These are phyloP conservation scores for Talaromyces sp. DNA, from an alignment of 2,329 filamentous ascomycete species.

Conservation along the genomic window DNA sequence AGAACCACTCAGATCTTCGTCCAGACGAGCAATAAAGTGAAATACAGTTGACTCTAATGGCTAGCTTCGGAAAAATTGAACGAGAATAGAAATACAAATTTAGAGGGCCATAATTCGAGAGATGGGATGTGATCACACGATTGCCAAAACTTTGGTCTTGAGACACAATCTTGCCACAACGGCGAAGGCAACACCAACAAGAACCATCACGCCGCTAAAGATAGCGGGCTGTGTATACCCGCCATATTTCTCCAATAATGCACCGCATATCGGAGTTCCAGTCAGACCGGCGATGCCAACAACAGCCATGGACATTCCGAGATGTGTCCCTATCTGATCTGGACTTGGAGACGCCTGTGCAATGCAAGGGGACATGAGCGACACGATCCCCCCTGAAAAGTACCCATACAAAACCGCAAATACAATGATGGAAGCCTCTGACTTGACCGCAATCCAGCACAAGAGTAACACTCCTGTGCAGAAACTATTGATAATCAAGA, in stretches of 20 bases:
- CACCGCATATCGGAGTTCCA: constrained; percentile 56
- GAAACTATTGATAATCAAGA: constrained; percentile 42
- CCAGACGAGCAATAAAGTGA: neutral
- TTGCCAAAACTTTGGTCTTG: constrained; percentile 3
- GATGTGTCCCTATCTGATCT: constrained; percentile 54
- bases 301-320: constrained; percentile 55
- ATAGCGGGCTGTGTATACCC: constrained; percentile 37
- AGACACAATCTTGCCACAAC: constrained; percentile 32
- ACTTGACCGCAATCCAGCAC: constrained; percentile 42
- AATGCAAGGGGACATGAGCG: constrained; percentile 35
- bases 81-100: neutral
- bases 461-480: constrained; percentile 42
- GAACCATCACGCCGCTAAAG: constrained; percentile 30
- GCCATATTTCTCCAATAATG: constrained; percentile 46
- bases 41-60: neutral
- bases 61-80: neutral
- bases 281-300: constrained; percentile 51
- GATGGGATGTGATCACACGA: neutral
- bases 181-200: constrained; percentile 23
- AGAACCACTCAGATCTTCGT: neutral
- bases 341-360: constrained; percentile 40
- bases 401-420: constrained; percentile 49
- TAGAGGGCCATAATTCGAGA: neutral
- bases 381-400: constrained; percentile 50
- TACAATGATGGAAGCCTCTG: constrained; percentile 37